These are phyloP conservation scores for Chaetoceros tenuissimus DNA, from an alignment of 108 stramenopile species.

Conservation along the genomic window DNA sequence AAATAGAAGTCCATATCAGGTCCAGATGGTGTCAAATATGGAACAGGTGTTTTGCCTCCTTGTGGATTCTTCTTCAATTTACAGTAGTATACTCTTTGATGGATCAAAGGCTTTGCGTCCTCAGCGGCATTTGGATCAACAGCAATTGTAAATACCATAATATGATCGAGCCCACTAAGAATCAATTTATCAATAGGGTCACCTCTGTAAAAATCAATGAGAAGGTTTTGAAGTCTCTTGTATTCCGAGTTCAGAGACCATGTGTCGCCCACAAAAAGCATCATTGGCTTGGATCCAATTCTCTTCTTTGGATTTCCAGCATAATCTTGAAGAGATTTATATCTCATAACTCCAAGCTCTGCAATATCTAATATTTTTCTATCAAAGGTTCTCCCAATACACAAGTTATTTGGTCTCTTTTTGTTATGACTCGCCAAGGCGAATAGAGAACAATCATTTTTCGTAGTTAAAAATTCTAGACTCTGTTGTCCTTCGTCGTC, in stretches of 20 bases:
- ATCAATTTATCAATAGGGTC: slow-evolving; percentile 85
- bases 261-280: slow-evolving; percentile 90
- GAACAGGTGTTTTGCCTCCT: slow-evolving; percentile 76
- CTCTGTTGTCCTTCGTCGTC: slow-evolving; percentile 69
- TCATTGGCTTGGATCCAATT: slow-evolving; percentile 73
- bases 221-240: slow-evolving; percentile 79
- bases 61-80: slow-evolving; percentile 82
- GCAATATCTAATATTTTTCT: slow-evolving; percentile 95
- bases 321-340: slow-evolving; percentile 73
- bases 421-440: slow-evolving; percentile 93
- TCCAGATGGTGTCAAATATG: slow-evolving; percentile 85
- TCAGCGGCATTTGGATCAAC: slow-evolving; percentile 25
- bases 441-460: slow-evolving; percentile 94
- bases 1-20: slow-evolving; percentile 89
- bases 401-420: slow-evolving; percentile 97
- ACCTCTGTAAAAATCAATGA: slow-evolving; percentile 95
- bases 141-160: slow-evolving; percentile 85
- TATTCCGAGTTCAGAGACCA: slow-evolving; percentile 66
- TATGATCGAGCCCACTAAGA: slow-evolving; percentile 86
- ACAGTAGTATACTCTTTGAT: slow-evolving; percentile 75
- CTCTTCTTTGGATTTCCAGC: slow-evolving; percentile 74
- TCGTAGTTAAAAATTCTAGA: slow-evolving; percentile 82
- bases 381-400: slow-evolving; percentile 95
- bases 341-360: slow-evolving; percentile 86
- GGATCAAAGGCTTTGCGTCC: slow-evolving; percentile 34